Base-by-base conservation (phyloP, 176 grass and related monocot genomes). In the Musa troglodytarum region DNA sequence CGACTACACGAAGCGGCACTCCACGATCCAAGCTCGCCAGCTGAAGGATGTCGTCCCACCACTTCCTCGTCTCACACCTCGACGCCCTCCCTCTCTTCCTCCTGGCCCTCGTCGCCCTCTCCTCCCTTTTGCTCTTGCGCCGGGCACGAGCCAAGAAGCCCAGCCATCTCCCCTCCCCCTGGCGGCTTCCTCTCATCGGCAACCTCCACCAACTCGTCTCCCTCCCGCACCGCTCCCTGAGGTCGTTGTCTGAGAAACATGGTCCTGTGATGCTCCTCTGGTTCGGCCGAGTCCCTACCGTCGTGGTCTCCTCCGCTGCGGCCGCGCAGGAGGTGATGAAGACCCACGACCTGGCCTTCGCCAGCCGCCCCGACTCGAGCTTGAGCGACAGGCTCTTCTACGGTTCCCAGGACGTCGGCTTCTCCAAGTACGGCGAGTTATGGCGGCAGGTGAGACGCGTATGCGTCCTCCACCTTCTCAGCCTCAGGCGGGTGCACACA, bases 151-250 rank as follows among this genome's bases (percentile, higher is more conserved):
- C 63, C 63, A 65, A 24, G 20, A 64, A 24, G 8, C 62, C n/a
- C 62, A 24, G 19, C n/a, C n/a, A 20, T 10, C 3, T 50, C 15
- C 68, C 68, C 16, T 49, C 34, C 15, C 71, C 71, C 1, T n/a
- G 2, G 19, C 1, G 52, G 20, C 23, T 74, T 55, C 21, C 71
- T 17, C 11, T 55, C 22, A 9, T 54, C 12, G 71, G 71, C 12
- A 74, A 74, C 71, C 71, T 74, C 52, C 71, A 54, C 14, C 50
- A 74, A 16, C 52, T 74, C 52, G 71, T 52, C 22, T 5, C 52
- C 1, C 71, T 54, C 11, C 52, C 52, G 1, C 50, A 74, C 70
- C 50, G 28, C 34, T 69, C 66, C 12, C 66, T 69, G 4, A 6
- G 29, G 7, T 13, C 28, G 15, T 16, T 69, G 3, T 15, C 66